A percentile compares a stretch with the other conserved stretches of the same genome.
Evolutionary conservation across 2,329 filamentous ascomycete genomes (phyloP).

Genomic region (Hypoxylon sp.): DNA sequence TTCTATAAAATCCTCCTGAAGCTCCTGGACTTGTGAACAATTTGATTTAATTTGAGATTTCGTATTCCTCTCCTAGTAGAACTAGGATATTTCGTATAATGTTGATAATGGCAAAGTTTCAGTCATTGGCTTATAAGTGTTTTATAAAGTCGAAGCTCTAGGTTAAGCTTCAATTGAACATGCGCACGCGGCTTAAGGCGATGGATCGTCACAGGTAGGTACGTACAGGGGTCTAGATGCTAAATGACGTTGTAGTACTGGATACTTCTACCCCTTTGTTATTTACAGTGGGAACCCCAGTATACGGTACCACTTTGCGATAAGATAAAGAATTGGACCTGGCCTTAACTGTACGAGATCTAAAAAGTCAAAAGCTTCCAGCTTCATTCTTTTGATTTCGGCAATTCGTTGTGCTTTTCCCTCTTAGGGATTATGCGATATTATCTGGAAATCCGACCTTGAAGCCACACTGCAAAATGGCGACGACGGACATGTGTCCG

Average conservation of each 20-base stretch:
- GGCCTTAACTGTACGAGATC: slow-evolving; percentile 21
- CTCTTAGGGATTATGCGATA: slow-evolving; percentile 10
- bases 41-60: slow-evolving; percentile 4
- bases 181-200: slow-evolving; percentile 23
- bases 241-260: slow-evolving; percentile 42
- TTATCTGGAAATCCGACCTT: slow-evolving; percentile 19
- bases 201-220: slow-evolving; percentile 47
- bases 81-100: neutral
- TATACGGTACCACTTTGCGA: slow-evolving; percentile 36
- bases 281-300: neutral
- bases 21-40: neutral
- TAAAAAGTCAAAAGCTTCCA: slow-evolving; percentile 29
- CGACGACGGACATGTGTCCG: slow-evolving; percentile 53
- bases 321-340: slow-evolving; percentile 51
- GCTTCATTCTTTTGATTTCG: slow-evolving; percentile 11
- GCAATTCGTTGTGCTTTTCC: slow-evolving; percentile 17
- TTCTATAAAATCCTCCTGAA: neutral
- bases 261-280: slow-evolving; percentile 34
- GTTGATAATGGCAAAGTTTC: neutral
- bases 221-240: slow-evolving; percentile 42
- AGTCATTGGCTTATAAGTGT: slow-evolving; percentile 9
- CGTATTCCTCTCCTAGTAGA: neutral
- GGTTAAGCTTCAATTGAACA: slow-evolving; percentile 26
- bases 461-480: slow-evolving; percentile 46
- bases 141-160: slow-evolving; percentile 11